Evolutionary conservation across 495 filamentous ascomycete species (phyloP).

Genomic region (Parathielavia hyrcaniae): DNA sequence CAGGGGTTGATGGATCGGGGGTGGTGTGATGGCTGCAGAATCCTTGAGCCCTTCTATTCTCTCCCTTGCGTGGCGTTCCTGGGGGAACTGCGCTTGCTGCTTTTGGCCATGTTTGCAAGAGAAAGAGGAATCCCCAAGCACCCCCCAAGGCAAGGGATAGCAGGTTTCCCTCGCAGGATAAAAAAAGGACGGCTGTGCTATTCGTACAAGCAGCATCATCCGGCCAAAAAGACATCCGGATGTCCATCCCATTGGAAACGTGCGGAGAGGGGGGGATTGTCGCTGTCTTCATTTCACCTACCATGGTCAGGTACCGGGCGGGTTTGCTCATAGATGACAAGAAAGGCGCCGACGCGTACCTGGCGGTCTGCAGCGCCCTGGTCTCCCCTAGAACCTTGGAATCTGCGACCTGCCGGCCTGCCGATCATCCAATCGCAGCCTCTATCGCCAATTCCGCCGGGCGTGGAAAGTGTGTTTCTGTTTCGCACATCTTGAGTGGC

Average conservation of each 20-base stretch:
- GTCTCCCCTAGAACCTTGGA: background rate
- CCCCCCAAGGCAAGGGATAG: conserved; percentile 6
- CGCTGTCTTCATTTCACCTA: background rate
- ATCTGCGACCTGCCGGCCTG: conserved; percentile 8
- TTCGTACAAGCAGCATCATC: background rate
- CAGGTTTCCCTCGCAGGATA: background rate
- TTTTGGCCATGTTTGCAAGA: conserved; percentile 12
- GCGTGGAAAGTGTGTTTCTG: conserved; percentile 10
- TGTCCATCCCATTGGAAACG: background rate
- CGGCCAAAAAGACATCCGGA: background rate
- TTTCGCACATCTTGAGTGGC: conserved; percentile 8
- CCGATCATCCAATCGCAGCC: conserved; percentile 14
- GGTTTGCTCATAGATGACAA: background rate
- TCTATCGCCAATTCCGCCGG: conserved; percentile 10
- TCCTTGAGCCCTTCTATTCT: conserved; percentile 6
- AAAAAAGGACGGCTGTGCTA: conserved; percentile 11
- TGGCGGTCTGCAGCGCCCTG: background rate
- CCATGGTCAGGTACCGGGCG: background rate
- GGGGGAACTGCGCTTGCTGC: background rate
- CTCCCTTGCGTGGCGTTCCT: conserved; percentile 7
- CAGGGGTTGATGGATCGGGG: conserved; percentile 1
- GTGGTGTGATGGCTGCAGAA: background rate
- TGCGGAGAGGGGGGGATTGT: background rate
- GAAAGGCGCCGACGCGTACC: conserved; percentile 3
- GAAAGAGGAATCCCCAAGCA: conserved; percentile 7